Percentiles rank a stretch among this genome's conserved stretches.
phyloP scores from a whole-genome alignment of 1,139 yeast species.

The Yarrowia galli region DNA sequence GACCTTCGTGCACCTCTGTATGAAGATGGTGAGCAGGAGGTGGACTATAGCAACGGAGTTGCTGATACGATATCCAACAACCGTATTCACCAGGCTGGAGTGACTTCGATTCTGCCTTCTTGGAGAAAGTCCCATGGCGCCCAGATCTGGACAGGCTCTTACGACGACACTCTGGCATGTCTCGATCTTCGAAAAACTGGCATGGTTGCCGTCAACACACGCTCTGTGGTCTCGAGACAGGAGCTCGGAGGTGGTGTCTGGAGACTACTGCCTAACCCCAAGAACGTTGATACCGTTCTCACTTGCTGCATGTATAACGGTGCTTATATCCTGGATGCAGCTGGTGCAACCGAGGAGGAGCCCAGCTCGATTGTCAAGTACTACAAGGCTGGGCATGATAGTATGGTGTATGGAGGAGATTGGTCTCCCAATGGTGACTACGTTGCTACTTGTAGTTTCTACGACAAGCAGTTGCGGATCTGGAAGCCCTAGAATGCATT shows the following conservation, averaged over 20 bases:
- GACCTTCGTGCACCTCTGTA: conserved; percentile 60
- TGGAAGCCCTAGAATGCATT: conserved; percentile 62
- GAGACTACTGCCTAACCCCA: conserved; percentile 76
- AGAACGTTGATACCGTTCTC: conserved; percentile 55
- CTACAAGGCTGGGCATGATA: conserved; percentile 76
- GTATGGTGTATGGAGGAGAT: conserved; percentile 96
- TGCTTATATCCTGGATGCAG: conserved; percentile 60
- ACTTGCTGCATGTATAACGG: conserved; percentile 97
- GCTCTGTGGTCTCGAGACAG: conserved; percentile 47
- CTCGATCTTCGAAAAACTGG: conserved; percentile 67
- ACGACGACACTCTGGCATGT: conserved; percentile 78
- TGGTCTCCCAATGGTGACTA: conserved; percentile 62
- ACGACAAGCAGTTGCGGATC: conserved; percentile 78
- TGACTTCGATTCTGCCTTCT: conserved; percentile 70
- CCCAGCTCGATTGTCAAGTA: conserved; percentile 56
- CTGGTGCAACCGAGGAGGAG: conserved; percentile 47
- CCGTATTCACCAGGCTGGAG: conserved; percentile 84
- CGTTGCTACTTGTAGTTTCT: conserved; percentile 86
- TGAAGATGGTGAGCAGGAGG: conserved; percentile 40
- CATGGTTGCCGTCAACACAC: conserved; percentile 35
- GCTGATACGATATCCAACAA: conserved; percentile 31
- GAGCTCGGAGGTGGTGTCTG: conserved; percentile 94
- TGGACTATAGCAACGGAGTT: conserved; percentile 13
- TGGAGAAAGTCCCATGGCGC: conserved; percentile 52
- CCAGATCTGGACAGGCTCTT: conserved; percentile 84